Percentiles rank a stretch among this genome's conserved stretches.
Conservation (phyloP, 495 filamentous ascomycete species). For the Podospora anserina region DNA sequence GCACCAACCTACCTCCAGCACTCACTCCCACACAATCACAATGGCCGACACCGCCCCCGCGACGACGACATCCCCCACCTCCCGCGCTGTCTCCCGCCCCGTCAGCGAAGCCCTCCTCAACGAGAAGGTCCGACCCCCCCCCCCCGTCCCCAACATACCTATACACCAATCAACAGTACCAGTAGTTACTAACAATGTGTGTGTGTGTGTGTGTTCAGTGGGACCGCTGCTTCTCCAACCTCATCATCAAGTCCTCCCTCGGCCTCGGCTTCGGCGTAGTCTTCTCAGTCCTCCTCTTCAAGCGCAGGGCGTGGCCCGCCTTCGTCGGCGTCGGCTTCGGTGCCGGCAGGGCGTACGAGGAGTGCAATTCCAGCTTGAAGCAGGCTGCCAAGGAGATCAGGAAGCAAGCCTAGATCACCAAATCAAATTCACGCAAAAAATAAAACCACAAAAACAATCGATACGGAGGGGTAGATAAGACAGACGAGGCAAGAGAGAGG, state of each 20-base stretch:
- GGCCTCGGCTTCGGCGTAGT: conserved; percentile 94
- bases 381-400: conserved; percentile 50
- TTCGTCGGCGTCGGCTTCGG: conserved; percentile 91
- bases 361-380: conserved; percentile 69
- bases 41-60: conserved; percentile 43
- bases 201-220: conserved; percentile 55
- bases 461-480: neutral
- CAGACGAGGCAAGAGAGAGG: too few relatives aligned
- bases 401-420: conserved; percentile 28
- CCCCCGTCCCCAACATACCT: neutral
- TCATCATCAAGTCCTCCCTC: conserved; percentile 90
- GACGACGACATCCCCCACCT: conserved; percentile 24
- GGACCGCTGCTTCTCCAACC: conserved; percentile 95
- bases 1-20: neutral
- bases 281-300: conserved; percentile 97
- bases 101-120: conserved; percentile 92
- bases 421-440: neutral
- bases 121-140: conserved; percentile 67
- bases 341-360: conserved; percentile 92
- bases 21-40: conserved; percentile 4
- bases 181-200: too few relatives aligned
- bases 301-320: conserved; percentile 93
- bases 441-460: neutral
- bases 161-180: neutral
- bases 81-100: conserved; percentile 57